Conservation (phyloP, 345 rosid species). For the Moricandia arvensis region DNA sequence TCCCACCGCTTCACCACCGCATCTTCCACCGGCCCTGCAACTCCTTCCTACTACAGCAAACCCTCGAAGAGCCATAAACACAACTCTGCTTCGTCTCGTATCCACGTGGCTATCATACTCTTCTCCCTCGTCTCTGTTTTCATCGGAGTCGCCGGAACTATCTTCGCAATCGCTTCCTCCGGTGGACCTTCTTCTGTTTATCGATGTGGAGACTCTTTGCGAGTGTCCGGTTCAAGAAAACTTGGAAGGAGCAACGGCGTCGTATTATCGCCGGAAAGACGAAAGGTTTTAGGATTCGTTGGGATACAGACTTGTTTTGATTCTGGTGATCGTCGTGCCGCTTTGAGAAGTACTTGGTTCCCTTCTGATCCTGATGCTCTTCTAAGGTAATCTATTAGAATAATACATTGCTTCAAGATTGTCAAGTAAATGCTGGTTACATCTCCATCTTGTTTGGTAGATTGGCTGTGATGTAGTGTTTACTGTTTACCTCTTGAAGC, state of each 20-base stretch:
- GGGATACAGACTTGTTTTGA: constrained; percentile 79
- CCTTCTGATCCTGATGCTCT: constrained; percentile 74
- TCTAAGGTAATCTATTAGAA: constrained; percentile 45
- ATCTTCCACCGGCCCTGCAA: constrained; percentile 29
- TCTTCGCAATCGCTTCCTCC: constrained; percentile 54
- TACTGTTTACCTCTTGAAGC: background rate
- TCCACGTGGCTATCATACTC: constrained; percentile 42
- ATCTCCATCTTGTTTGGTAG: background rate
- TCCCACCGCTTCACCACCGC: constrained; percentile 50
- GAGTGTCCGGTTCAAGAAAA: constrained; percentile 42
- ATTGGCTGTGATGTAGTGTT: background rate
- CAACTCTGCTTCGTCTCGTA: constrained; percentile 31
- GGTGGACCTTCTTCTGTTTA: constrained; percentile 41
- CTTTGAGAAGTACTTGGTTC: constrained; percentile 66
- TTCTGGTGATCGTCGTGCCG: constrained; percentile 51
- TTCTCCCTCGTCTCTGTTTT: constrained; percentile 55
- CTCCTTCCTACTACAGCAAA: constrained; percentile 48
- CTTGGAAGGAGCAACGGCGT: constrained; percentile 38
- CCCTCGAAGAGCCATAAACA: constrained; percentile 47
- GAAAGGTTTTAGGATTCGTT: constrained; percentile 68
- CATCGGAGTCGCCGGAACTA: constrained; percentile 59
- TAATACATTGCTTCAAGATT: constrained; percentile 4
- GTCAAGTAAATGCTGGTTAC: background rate
- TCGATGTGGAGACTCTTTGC: constrained; percentile 64
- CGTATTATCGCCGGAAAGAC: constrained; percentile 47